Percentiles rank a stretch among this genome's conserved stretches.
Conservation (phyloP, 1,284 basidiomycete genomes). For the Fomitopsis schrenkii region DNA sequence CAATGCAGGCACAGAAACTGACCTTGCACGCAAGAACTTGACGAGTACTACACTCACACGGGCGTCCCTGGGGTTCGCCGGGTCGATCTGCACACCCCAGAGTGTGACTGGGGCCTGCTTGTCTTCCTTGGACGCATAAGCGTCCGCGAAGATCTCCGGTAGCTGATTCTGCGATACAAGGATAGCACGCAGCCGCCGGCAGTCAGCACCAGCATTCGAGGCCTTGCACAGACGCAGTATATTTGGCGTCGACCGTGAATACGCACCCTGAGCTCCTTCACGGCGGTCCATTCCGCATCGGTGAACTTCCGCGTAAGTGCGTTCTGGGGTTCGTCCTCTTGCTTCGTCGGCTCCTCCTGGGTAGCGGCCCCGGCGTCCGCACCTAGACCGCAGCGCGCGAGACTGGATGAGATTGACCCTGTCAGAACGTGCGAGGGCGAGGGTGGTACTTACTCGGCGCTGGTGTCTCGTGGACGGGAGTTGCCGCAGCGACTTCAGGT, state of each 20-base stretch:
- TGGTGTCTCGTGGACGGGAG: not conserved
- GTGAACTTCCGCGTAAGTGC: slow-evolving; percentile 66
- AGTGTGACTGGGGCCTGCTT: slow-evolving; percentile 48
- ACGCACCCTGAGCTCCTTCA: slow-evolving; percentile 63
- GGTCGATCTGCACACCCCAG: slow-evolving; percentile 70
- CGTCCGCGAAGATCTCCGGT: slow-evolving; percentile 53
- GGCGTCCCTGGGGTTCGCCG: slow-evolving; percentile 47
- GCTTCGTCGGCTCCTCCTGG: not conserved
- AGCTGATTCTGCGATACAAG: slow-evolving; percentile 40
- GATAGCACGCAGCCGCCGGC: not conserved
- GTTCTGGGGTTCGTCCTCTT: slow-evolving; percentile 56
- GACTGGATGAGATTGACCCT: slow-evolving; percentile 1
- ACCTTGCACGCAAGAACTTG: slow-evolving; percentile 79
- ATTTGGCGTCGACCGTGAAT: not conserved
- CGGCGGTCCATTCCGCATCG: slow-evolving; percentile 59
- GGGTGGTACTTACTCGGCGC: not conserved
- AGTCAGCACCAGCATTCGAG: not conserved
- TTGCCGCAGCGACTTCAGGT: not conserved
- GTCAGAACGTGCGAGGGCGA: slow-evolving; percentile 2
- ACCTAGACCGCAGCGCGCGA: not conserved
- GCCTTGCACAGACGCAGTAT: not conserved
- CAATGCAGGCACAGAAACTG: slow-evolving; percentile 9
- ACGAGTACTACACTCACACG: slow-evolving; percentile 67
- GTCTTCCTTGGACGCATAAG: slow-evolving; percentile 50
- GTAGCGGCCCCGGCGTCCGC: not conserved